These are phyloP conservation scores for Parietichytrium sp. DNA, from an alignment of 108 stramenopile species.

Conservation along the genomic window DNA sequence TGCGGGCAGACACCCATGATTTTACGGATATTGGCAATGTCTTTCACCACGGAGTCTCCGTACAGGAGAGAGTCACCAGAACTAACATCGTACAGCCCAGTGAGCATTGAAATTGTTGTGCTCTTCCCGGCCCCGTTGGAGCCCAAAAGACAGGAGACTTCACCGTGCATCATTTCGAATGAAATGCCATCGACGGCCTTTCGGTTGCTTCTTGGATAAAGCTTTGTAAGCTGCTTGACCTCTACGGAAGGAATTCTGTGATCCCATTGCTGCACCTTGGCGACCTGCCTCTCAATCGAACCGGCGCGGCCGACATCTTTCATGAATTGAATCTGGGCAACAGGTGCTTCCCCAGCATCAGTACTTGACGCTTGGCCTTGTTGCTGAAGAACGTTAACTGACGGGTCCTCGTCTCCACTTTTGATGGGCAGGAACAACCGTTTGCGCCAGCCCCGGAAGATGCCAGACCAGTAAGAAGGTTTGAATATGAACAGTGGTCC, in stretches of 20 bases:
- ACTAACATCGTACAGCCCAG: conserved; percentile 36
- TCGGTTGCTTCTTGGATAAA: background rate
- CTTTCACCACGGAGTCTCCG: background rate
- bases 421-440: no score
- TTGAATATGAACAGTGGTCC: conserved; percentile 37
- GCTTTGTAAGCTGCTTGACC: background rate
- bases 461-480: conserved; percentile 43
- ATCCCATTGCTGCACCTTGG: background rate
- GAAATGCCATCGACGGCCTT: conserved; percentile 85
- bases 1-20: conserved; percentile 70
- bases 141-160: conserved; percentile 47
- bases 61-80: conserved; percentile 31
- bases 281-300: conserved; percentile 15
- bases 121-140: conserved; percentile 61
- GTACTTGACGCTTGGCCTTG: no score
- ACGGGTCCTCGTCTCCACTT: no score
- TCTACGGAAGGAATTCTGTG: background rate
- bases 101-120: conserved; percentile 50
- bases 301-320: background rate
- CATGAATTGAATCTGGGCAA: no score
- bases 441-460: background rate
- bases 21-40: conserved; percentile 12
- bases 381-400: no score
- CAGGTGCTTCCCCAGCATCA: no score
- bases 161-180: conserved; percentile 78